These are phyloP conservation scores for Persicaria tinctoria DNA, from an alignment of 148 eudicot species.

Conservation along the genomic window DNA sequence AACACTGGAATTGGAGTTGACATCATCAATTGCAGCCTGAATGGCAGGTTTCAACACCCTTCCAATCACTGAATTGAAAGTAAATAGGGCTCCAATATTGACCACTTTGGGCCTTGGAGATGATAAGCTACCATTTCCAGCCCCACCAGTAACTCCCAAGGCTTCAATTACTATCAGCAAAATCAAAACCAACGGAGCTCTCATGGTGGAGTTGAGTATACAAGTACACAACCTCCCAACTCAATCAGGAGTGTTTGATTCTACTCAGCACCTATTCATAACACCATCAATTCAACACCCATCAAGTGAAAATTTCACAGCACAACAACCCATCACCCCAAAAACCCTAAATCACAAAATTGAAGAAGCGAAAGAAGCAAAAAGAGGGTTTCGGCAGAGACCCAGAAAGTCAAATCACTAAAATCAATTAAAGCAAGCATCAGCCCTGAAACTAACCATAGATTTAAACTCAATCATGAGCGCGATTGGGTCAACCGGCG, in stretches of 20 bases:
- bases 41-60: conserved; percentile 55
- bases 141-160: background rate
- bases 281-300: background rate
- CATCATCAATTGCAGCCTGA: conserved; percentile 57
- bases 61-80: conserved; percentile 59
- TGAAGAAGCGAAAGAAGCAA: background rate
- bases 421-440: no score
- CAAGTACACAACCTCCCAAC: background rate
- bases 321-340: background rate
- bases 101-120: conserved; percentile 38
- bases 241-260: background rate
- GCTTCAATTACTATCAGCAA: background rate
- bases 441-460: background rate
- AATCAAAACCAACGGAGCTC: background rate
- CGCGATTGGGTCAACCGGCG: background rate
- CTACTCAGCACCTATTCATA: background rate
- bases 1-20: conserved; percentile 52
- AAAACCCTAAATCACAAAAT: background rate
- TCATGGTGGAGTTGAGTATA: conserved; percentile 7
- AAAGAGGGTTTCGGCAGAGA: no score
- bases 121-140: conserved; percentile 12
- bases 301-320: background rate
- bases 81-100: conserved; percentile 63
- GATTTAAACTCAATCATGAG: background rate
- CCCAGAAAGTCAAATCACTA: no score